Percentiles rank a stretch among this genome's conserved stretches.
Evolutionary conservation across 83 land plant genomes (phyloP).

Genomic region (Picea abies): DNA sequence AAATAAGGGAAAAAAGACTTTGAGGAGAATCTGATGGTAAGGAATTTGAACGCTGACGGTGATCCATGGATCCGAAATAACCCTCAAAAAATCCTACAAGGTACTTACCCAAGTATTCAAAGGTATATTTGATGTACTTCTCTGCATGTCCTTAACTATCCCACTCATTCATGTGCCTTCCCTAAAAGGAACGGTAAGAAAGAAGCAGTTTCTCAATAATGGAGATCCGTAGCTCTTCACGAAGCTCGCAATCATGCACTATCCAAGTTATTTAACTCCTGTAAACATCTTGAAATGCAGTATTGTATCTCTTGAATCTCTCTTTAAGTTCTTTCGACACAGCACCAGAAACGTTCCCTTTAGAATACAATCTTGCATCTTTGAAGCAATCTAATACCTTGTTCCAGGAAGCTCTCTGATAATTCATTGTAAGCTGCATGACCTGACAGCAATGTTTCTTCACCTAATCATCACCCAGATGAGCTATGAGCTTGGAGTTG

Average conservation of each 20-base stretch:
- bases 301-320: conserved; percentile 52
- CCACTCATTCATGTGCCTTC: conserved; percentile 29
- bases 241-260: conserved; percentile 47
- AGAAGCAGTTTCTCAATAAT: conserved; percentile 46
- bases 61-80: conserved; percentile 23
- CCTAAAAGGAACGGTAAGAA: conserved; percentile 45
- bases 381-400: conserved; percentile 48
- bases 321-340: conserved; percentile 45
- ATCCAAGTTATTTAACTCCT: conserved; percentile 43
- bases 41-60: background rate
- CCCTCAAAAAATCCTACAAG: conserved; percentile 49
- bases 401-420: conserved; percentile 56
- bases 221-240: conserved; percentile 54
- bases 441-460: conserved; percentile 38
- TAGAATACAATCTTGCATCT: conserved; percentile 64
- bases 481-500: conserved; percentile 40
- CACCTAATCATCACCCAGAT: conserved; percentile 70
- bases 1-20: background rate
- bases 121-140: conserved; percentile 49
- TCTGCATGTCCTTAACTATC: conserved; percentile 47
- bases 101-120: conserved; percentile 41
- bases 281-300: conserved; percentile 53
- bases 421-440: conserved; percentile 49
- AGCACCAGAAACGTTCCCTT: conserved; percentile 44
- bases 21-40: background rate